phyloP scores from a whole-genome alignment of 2,329 filamentous ascomycete species.

The Botrytis fragariae region DNA sequence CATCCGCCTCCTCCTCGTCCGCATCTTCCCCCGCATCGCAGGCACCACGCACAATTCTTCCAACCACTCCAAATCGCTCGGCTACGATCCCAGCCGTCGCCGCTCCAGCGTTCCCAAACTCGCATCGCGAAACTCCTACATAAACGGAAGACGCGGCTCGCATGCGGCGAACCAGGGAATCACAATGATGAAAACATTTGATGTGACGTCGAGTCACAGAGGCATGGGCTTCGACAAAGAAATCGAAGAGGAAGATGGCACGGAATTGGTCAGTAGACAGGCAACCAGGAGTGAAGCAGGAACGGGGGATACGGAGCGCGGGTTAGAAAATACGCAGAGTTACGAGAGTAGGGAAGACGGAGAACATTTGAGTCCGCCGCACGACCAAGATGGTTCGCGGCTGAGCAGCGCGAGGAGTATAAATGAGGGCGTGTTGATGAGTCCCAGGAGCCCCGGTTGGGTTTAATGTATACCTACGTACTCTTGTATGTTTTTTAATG shows the following conservation, averaged over 20 bases:
- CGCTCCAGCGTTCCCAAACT: neutral
- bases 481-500: neutral
- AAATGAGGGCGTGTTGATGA: neutral
- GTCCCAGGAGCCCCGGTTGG: neutral
- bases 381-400: neutral
- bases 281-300: neutral
- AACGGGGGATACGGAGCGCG: neutral
- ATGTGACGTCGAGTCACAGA: neutral
- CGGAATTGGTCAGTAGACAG: neutral
- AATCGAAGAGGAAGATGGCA: neutral
- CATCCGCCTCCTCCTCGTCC: constrained; percentile 16
- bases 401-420: neutral
- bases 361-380: neutral
- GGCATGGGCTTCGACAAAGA: neutral
- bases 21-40: neutral
- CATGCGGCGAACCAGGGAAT: neutral
- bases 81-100: neutral
- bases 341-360: neutral
- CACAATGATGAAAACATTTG: neutral
- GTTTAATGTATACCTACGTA: neutral
- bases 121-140: neutral
- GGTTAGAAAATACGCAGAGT: neutral
- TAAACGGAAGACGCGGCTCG: neutral
- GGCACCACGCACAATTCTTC: neutral
- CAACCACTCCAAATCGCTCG: neutral